Evolutionary conservation across 140 eudicot genomes (phyloP).

Genomic region (Erigeron philadelphicus): DNA sequence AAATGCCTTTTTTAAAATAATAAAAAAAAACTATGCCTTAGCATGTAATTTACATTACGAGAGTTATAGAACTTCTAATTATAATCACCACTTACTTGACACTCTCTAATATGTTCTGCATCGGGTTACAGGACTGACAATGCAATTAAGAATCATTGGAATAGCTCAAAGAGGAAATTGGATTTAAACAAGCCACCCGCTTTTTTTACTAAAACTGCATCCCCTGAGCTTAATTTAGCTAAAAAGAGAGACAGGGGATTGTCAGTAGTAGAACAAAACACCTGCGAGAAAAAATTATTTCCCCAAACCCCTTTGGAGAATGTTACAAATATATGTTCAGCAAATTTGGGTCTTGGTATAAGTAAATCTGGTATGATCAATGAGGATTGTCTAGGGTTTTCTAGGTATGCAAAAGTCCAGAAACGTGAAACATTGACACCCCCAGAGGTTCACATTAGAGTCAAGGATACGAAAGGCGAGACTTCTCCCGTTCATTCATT

Average conservation of each 20-base stretch:
- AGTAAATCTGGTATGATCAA: constrained; percentile 7
- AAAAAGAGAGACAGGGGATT: constrained; percentile 23
- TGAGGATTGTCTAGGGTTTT: constrained; percentile 26
- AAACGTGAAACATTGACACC: constrained; percentile 33
- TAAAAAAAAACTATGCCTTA: background rate
- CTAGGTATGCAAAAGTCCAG: constrained; percentile 30
- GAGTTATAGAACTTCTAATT: background rate
- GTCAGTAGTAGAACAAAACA: constrained; percentile 5
- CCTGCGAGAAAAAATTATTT: constrained; percentile 6
- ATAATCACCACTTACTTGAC: constrained; percentile 3
- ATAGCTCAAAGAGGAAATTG: constrained; percentile 60
- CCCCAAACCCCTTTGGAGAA: constrained; percentile 10
- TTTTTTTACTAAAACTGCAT: constrained; percentile 30
- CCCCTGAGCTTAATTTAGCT: constrained; percentile 24
- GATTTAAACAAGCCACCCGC: constrained; percentile 41
- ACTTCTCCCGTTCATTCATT: constrained; percentile 39
- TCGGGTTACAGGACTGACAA: constrained; percentile 70
- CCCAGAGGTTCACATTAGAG: constrained; percentile 4
- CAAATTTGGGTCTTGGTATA: constrained; percentile 19
- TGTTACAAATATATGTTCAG: constrained; percentile 39
- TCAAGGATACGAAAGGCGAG: constrained; percentile 5
- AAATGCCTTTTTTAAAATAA: background rate
- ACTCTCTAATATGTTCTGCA: constrained; percentile 10
- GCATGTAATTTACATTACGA: background rate
- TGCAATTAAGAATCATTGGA: constrained; percentile 92